Base-by-base conservation (phyloP, 257 asterid genomes). In the Solanum chiquidenum region DNA sequence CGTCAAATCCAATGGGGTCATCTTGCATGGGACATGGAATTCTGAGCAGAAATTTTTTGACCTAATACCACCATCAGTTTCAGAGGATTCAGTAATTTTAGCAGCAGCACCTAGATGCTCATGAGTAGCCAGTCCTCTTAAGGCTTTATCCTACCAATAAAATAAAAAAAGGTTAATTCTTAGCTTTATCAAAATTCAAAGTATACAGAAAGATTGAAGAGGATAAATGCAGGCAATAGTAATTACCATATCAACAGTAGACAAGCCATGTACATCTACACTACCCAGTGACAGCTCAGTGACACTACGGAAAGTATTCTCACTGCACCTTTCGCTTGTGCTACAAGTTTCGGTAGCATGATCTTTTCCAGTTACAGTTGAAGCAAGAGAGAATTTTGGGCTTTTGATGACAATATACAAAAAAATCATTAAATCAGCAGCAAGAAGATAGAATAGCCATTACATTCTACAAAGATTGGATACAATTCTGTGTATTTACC, bases 1-100 rank as follows among this genome's bases (percentile, higher is more conserved):
- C n/a, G 98, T 92, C 93, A 97, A 89, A 93, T 97, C 99, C 84
- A 97, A 82, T 0, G 99, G 99, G 90, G 90, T 90, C 87, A 92
- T 93, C 91, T 88, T 91, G 83, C 96, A 95, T 87, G 94, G 91
- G 85, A 92, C 87, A 83, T 86, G 88, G 79, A 94, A 88, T 91
- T 95, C 98, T 31, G 97, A 88, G 87, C 91, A 91, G 84, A 88
- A 88, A 83, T 75, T 83, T 85, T 91, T 90, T 33, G 88, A 88
- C 79, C 83, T 89, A 85, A 79, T 66, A 85, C 88, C 86, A 74
- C 89, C 90, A 86, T 66, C 83, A 89, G 85, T 90, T 86, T 90
- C 92, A 74, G 86, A 86, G 88, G 90, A 89, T 86, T 92, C 94
- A 33, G 82, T 84, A 69, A 68, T 88, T 77, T 89, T 91, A 84